These are phyloP conservation scores for Penicillium sp. DNA, from an alignment of 2,329 filamentous ascomycete species.

Conservation along the genomic window DNA sequence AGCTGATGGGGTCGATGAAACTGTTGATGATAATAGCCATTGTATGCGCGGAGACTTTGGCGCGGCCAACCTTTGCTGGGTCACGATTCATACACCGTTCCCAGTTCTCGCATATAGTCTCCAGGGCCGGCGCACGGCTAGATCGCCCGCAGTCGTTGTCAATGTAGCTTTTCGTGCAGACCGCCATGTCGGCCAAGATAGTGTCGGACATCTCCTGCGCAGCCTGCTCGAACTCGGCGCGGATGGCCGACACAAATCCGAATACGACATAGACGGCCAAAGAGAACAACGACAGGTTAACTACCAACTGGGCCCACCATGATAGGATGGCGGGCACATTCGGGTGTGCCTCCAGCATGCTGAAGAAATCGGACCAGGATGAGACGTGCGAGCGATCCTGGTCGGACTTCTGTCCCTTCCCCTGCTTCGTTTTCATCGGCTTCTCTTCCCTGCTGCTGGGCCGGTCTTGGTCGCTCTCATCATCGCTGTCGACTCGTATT, in stretches of 20 bases:
- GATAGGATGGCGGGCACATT: slow-evolving; percentile 64
- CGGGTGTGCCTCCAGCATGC: slow-evolving; percentile 63
- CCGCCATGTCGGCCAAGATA: slow-evolving; percentile 68
- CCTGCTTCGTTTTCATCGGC: slow-evolving; percentile 29
- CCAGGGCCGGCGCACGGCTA: slow-evolving; percentile 68
- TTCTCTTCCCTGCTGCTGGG: slow-evolving; percentile 36
- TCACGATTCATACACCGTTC: slow-evolving; percentile 83
- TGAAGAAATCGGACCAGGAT: slow-evolving; percentile 53
- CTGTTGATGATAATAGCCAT: slow-evolving; percentile 91
- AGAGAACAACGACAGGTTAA: slow-evolving; percentile 49
- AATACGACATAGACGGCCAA: slow-evolving; percentile 63
- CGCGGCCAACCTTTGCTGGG: slow-evolving; percentile 70
- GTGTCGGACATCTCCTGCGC: slow-evolving; percentile 65
- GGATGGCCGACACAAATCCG: slow-evolving; percentile 66
- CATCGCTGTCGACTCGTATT: slow-evolving; percentile 40
- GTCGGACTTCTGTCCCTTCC: slow-evolving; percentile 10
- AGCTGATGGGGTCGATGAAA: slow-evolving; percentile 85
- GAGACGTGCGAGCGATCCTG: slow-evolving; percentile 27
- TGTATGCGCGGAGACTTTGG: slow-evolving; percentile 79
- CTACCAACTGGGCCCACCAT: slow-evolving; percentile 61
- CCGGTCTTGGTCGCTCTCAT: slow-evolving; percentile 42
- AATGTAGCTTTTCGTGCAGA: slow-evolving; percentile 70
- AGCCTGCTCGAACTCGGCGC: slow-evolving; percentile 70
- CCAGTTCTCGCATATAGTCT: slow-evolving; percentile 74
- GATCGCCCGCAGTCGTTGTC: slow-evolving; percentile 71